Conservation (phyloP, 305 asterid species). For the Fraxinus ornus region DNA sequence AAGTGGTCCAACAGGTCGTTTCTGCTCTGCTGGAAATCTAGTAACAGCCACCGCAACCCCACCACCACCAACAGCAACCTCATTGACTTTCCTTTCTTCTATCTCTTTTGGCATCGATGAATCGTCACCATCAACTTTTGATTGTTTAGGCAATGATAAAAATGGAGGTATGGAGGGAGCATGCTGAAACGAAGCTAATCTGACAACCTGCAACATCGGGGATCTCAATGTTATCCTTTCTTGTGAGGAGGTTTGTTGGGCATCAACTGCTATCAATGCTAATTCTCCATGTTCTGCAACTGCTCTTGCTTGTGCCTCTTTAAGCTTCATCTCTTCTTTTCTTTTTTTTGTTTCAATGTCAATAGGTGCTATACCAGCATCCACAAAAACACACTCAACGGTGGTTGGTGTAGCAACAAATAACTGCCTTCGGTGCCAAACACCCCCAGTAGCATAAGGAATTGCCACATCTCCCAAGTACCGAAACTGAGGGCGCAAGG, state of each 20-base stretch:
- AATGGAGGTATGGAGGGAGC: slow-evolving; percentile 93
- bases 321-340: slow-evolving; percentile 74
- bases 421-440: slow-evolving; percentile 94
- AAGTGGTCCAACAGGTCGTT: slow-evolving; percentile 92
- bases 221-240: slow-evolving; percentile 78
- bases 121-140: slow-evolving; percentile 65
- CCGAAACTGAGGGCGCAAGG: slow-evolving; percentile 94
- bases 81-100: slow-evolving; percentile 73
- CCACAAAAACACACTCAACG: slow-evolving; percentile 92
- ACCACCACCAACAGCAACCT: slow-evolving; percentile 98
- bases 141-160: slow-evolving; percentile 72
- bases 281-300: slow-evolving; percentile 85
- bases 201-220: slow-evolving; percentile 91
- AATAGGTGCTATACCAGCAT: slow-evolving; percentile 82
- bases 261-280: slow-evolving; percentile 75
- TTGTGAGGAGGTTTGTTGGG: slow-evolving; percentile 50
- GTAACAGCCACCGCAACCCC: slow-evolving; percentile 96
- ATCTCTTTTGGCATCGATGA: slow-evolving; percentile 55
- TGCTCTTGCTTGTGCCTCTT: slow-evolving; percentile 73
- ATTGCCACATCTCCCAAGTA: slow-evolving; percentile 94
- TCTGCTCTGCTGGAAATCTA: slow-evolving; percentile 95
- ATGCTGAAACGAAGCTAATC: slow-evolving; percentile 90
- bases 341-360: slow-evolving; percentile 77
- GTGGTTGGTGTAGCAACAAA: slow-evolving; percentile 97
- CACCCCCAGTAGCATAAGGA: slow-evolving; percentile 86